phyloP scores from a whole-genome alignment of 2,329 filamentous ascomycete genomes.

The Colletotrichum acutatum region DNA sequence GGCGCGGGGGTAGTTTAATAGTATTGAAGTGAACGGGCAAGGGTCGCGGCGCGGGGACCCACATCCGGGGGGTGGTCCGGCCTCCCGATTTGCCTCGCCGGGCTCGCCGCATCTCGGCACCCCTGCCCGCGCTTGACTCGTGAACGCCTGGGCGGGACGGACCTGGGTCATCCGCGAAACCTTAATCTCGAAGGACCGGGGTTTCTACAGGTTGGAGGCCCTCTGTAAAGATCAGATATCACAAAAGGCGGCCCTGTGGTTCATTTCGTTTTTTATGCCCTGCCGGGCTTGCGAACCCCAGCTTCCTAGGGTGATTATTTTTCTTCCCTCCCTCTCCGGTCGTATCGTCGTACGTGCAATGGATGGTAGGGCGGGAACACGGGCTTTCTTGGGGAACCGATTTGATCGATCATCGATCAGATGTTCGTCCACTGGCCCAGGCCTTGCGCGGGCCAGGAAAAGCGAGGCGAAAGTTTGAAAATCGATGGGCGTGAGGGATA shows the following conservation, averaged over 20 bases:
- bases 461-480: not conserved
- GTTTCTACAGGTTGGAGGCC: not conserved
- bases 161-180: slow-evolving; percentile 7
- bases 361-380: not conserved
- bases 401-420: slow-evolving; percentile 1
- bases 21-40: not conserved
- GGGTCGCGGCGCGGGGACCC: slow-evolving; percentile 11
- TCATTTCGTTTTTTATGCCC: slow-evolving; percentile 6
- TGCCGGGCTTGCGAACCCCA: not conserved
- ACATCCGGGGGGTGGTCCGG: not conserved
- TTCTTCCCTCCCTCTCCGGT: no score
- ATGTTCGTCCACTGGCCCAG: not conserved
- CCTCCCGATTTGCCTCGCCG: not conserved
- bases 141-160: slow-evolving; percentile 6
- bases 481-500: not conserved
- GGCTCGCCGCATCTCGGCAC: not conserved
- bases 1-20: not conserved
- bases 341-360: not conserved
- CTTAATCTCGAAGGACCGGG: not conserved
- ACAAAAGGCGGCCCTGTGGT: not conserved
- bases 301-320: not conserved
- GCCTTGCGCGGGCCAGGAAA: not conserved
- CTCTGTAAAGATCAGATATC: not conserved
- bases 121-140: slow-evolving; percentile 14
- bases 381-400: not conserved